Base-by-base conservation (phyloP, 2,329 filamentous ascomycete species). In the Zelopaecilomyces penicillatus region DNA sequence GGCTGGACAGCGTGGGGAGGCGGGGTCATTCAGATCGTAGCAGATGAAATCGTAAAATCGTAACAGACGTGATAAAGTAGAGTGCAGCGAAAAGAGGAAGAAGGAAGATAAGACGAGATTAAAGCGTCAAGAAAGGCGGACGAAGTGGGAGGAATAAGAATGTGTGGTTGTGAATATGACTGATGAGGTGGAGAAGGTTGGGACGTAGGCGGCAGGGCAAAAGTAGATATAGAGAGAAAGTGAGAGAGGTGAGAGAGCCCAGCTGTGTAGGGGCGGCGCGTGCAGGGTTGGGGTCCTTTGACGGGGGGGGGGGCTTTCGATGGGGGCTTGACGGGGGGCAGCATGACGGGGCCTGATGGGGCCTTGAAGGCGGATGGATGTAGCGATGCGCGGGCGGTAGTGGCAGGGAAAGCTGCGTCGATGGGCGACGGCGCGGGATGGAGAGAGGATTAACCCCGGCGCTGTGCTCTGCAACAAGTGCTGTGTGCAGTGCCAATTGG, bases 31-130 rank as follows among this genome's bases (percentile, higher is more conserved):
- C 33, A 33, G 30, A 19, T 19, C 19, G 19, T 19, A 19, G 71
- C 71, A 76, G 73, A 54, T 51, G 41, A 58, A 69, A 73, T 59
- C 69, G 63, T 57, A 71, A 71, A 61, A 69, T 73, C 74, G 76
- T 76, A 64, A 57, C 57, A 59, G 59, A 29, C 31, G 19, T 28
- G 5, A 12, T 27, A 27, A n/a, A 26, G 4, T 30, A 34, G 42
- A 31, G 9, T 12, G 32, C 32, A 34, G 8, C 8, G 9, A 34
- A 12, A 9, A 12, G 12, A 9, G 32, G 12, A 12, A 9, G 12
- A 34, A 9, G 12, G 32, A 9, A 34, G 32, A 34, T 34, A 12
- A 34, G 12, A 12, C 32, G 8, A 12, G 32, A 34, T 34, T 9
- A 12, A 34, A 12, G 12, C 12, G 9, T 12, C 8, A 34, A 12